Evolutionary conservation across 768 basidiomycete genomes (phyloP).

Genomic region (Suillus fuscotomentosus): DNA sequence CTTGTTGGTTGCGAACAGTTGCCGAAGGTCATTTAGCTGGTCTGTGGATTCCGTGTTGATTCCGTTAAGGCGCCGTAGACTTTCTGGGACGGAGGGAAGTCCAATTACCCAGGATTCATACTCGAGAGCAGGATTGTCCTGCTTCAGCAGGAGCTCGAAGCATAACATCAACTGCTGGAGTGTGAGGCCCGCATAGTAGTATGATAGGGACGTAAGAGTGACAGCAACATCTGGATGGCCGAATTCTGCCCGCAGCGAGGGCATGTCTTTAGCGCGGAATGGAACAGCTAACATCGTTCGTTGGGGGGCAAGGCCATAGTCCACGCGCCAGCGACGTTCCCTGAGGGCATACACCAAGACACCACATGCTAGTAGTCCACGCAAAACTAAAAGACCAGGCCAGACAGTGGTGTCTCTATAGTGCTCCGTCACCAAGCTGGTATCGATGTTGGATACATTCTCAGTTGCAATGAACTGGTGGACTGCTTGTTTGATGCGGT

Average conservation of each 20-base stretch:
- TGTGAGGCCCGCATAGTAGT: background rate
- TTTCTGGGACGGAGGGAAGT: background rate
- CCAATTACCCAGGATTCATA: background rate
- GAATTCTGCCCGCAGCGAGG: background rate
- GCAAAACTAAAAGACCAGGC: background rate
- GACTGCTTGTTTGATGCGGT: constrained; percentile 10
- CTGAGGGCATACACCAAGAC: background rate
- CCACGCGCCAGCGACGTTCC: background rate
- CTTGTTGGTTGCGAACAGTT: constrained; percentile 17
- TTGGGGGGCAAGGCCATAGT: background rate
- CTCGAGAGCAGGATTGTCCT: background rate
- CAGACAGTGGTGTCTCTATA: background rate
- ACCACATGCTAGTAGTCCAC: background rate
- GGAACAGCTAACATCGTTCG: background rate
- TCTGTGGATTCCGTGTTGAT: constrained; percentile 1
- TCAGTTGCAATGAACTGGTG: constrained; percentile 23
- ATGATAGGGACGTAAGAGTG: background rate
- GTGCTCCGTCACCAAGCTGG: constrained; percentile 10
- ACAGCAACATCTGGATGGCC: background rate
- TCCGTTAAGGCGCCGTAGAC: background rate
- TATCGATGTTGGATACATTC: background rate
- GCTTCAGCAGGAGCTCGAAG: background rate
- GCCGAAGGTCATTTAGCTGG: constrained; percentile 9
- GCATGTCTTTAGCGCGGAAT: background rate
- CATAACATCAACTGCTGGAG: background rate